Percentiles rank a stretch among this genome's conserved stretches.
phyloP scores from a whole-genome alignment of 1,284 basidiomycete species.

The Athelia psychrophila region DNA sequence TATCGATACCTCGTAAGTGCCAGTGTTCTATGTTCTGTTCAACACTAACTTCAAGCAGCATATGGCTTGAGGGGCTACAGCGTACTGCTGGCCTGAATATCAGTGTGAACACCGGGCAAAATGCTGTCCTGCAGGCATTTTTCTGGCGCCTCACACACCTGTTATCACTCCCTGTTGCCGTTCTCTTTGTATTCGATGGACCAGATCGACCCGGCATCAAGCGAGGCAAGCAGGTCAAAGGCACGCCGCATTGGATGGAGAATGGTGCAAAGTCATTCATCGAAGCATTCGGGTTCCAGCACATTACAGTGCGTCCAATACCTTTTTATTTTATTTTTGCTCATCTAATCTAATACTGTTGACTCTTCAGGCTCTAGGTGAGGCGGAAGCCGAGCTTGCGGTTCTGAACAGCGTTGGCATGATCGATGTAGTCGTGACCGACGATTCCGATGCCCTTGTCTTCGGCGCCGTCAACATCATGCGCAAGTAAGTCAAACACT shows the following conservation, averaged over 20 bases:
- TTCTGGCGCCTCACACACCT: conserved; percentile 28
- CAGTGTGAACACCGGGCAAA: conserved; percentile 2
- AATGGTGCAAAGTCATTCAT: conserved; percentile 37
- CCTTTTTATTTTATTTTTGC: no score
- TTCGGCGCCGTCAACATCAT: not conserved
- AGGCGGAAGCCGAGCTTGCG: not conserved
- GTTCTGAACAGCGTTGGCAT: not conserved
- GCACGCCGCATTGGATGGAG: conserved; percentile 25
- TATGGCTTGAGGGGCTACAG: no score
- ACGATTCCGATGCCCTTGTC: not conserved
- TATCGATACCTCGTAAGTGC: no score
- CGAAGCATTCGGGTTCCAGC: conserved; percentile 38
- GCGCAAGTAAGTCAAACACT: no score
- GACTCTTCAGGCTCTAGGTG: not conserved
- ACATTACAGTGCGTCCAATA: no score
- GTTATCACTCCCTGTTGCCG: conserved; percentile 41
- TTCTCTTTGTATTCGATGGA: conserved; percentile 59
- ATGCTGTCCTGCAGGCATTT: conserved; percentile 10
- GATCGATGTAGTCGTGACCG: not conserved
- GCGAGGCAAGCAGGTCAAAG: conserved; percentile 31
- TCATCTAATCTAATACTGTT: no score
- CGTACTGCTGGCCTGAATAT: no score
- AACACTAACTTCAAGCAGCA: no score
- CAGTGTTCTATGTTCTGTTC: no score
- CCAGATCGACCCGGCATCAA: conserved; percentile 44